Evolutionary conservation across 2,329 filamentous ascomycete genomes (phyloP).

Genomic region (Harringtonia aguacate): DNA sequence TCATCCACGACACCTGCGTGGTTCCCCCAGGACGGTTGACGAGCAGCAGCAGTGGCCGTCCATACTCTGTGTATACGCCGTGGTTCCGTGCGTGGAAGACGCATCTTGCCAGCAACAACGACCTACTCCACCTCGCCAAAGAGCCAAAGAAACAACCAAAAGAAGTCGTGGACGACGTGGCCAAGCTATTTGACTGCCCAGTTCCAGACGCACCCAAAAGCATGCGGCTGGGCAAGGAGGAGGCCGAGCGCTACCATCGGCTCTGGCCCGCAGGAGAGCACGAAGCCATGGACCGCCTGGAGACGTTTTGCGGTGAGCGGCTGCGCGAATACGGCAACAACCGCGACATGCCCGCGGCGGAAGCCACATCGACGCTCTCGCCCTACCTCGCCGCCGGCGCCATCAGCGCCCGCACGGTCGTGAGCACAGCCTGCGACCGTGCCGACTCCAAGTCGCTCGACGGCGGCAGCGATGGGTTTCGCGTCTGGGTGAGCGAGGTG

Average conservation of each 20-base stretch:
- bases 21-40: constrained; percentile 61
- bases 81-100: constrained; percentile 73
- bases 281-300: constrained; percentile 53
- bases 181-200: constrained; percentile 53
- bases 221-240: constrained; percentile 49
- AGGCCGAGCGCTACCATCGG: constrained; percentile 42
- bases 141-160: constrained; percentile 45
- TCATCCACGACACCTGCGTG: constrained; percentile 71
- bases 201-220: constrained; percentile 53
- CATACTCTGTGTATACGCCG: constrained; percentile 75
- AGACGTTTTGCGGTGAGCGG: constrained; percentile 56
- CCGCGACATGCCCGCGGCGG: constrained; percentile 40
- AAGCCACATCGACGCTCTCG: constrained; percentile 58
- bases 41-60: constrained; percentile 59
- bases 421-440: constrained; percentile 45
- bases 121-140: constrained; percentile 53
- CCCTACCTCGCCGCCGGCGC: constrained; percentile 60
- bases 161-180: constrained; percentile 49
- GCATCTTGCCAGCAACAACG: constrained; percentile 58
- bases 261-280: constrained; percentile 47
- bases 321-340: constrained; percentile 48
- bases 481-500: constrained; percentile 69
- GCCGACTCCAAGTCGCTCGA: constrained; percentile 58
- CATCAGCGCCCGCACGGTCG: constrained; percentile 54
- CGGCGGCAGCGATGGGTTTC: constrained; percentile 53